Evolutionary conservation across 805 yeast species (phyloP), one percentile per base, ranked within the genome.

Genomic region (Pichia rugopelliculosa): DNA sequence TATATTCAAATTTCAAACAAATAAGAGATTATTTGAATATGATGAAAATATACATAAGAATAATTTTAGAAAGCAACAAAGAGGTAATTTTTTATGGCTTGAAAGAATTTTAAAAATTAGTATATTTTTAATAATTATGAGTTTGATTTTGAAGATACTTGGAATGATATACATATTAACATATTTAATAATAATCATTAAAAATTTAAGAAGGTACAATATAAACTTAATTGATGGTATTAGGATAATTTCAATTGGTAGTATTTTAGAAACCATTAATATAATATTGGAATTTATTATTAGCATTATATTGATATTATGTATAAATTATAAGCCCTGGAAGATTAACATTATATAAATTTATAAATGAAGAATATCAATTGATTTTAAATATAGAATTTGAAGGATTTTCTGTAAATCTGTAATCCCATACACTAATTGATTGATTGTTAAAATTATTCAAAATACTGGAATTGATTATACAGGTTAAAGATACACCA

Each of bases 371-470:
- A 21, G 4, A 6, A 6, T 1, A 22, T 39, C 27, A 45, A 8
- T 18, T 26, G 38, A 52, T 20, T 24, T 46, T 51, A 47, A 55
- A 65, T 37, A 74, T 52, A 4, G 75, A 58, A 53, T 75, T 81
- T 30, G 73, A 77, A 3, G 90, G 89, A 56, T 70, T 72, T 60
- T 73, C 82, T 3, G 84, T 79, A 48, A 84, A 65, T 57, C 84
- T 77, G 67, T 84, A 86, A 57, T 84, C 77, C 53, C 83, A 72
- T 17, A 82, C 75, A 53, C 74, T 73, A 38, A 86, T 77, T 38
- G 73, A 62, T 52, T 79, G 84, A 36, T 51, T 39, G 13, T 71
- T 72, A 13, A 59, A 57, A 34, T 66, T 64, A 18, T 60, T 55
- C 20, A 62, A 57, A 13, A 75, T 60, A 15, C 65, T 55, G 47